Evolutionary conservation across 495 filamentous ascomycete species (phyloP), one percentile per base, ranked within the genome.

Genomic region (Penicillium verhagenii): DNA sequence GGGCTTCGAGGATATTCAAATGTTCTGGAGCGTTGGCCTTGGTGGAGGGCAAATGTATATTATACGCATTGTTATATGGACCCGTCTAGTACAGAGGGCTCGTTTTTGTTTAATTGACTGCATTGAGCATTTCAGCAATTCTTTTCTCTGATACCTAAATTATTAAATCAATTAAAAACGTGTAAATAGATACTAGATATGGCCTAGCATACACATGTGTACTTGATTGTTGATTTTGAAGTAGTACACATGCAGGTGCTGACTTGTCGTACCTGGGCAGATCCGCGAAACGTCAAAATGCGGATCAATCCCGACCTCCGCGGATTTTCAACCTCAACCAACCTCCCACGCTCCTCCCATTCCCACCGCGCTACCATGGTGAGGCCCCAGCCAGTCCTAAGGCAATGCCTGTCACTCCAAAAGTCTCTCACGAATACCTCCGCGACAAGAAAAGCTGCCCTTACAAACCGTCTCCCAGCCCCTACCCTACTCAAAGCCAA

Each of bases 41-140:
- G 61, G 59, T 58, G 50, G 62, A 61, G 60, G 64, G 65, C 69
- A 66, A 71, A 70, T 74, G 73, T 76, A 76, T 68, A 76, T 74
- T 76, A 76, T 73, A 64, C 68, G 68, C 66, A 70, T 66, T 60
- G 64, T 67, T 52, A 63, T 67, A 58, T 66, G 63, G 63, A 70
- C 65, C 63, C 64, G 58, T 66, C 67, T 65, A 64, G 63, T 69
- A 62, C 53, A 65, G 56, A 63, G 56, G 63, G 56, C 51, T 66
- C 42, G 47, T 60, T 66, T 64, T 66, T 65, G 59, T 45, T 66
- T 63, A 68, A 63, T 66, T 63, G 59, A 63, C 59, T 45, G 61
- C 64, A 65, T 67, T 65, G 54, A 65, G 63, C 60, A 64, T 64
- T 52, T 29, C n/a, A 47, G 39, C 14, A 39, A 16, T 18, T 43